Evolutionary conservation across 2,329 filamentous ascomycete genomes (phyloP), one percentile per base, ranked within the genome.

Genomic region (Cercospora berteroae): DNA sequence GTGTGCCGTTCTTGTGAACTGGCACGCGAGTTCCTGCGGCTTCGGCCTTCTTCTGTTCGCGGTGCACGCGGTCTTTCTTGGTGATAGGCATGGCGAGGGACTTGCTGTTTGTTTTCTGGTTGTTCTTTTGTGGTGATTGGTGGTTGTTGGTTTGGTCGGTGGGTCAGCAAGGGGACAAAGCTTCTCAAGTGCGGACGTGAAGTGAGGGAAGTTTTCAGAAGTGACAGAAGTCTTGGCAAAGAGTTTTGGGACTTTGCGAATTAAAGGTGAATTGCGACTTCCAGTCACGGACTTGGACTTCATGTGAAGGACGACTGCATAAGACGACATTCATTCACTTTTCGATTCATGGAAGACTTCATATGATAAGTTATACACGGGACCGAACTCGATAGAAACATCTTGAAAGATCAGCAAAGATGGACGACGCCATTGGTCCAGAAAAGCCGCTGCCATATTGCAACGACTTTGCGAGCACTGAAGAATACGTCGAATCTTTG

Each of bases 401-500:
- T 12, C 5, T 0, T 10, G 5, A 13, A 27, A 6, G 2, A 16
- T 48, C 44, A 27, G 23, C n/a, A 20, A 59, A 58, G 42, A 63
- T 61, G 64, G 52, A 60, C 10, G 33, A 55, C 13, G 39, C 29
- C 36, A 64, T 87, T 82, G 81, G 81, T 61, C 83, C 81, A 50
- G 79, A 83, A 33, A 76, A 77, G 10, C 80, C 84, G 57, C 84
- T 97, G 25, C 94, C 94, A 1, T 87, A 91, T 75, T 84, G 87
- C 36, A 84, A 88, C 74, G 67, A 66, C 18, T 97, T 94, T 83
- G 77, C 82, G 42, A 87, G 87, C 55, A 81, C 88, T 5, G 91
- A 97, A 58, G 86, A 88, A 63, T 99, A 97, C 78, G 86, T 97
- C 59, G 84, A 91, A 27, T 89, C 88, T 18, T 86, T 98, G 12